These are phyloP conservation scores for Aspergillus luchuensis DNA, from an alignment of 2,329 filamentous ascomycete genomes.

Conservation along the genomic window DNA sequence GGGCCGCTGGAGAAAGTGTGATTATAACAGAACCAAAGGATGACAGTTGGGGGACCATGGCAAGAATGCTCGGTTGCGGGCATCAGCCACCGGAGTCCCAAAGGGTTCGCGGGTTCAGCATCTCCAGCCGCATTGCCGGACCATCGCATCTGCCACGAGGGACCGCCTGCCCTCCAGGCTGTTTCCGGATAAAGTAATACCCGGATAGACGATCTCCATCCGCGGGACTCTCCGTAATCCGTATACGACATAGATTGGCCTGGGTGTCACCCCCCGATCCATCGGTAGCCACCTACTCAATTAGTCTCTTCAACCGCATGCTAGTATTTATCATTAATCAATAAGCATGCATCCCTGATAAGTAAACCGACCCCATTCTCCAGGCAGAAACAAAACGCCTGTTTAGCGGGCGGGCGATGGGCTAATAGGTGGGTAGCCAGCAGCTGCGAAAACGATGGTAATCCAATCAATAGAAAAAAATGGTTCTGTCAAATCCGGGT, in stretches of 20 bases:
- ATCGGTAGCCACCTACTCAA: neutral
- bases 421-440: neutral
- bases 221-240: neutral
- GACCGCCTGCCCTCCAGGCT: neutral
- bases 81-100: constrained; percentile 1
- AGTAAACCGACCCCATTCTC: neutral
- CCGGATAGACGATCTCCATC: neutral
- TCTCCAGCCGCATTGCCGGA: neutral
- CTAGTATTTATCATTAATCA: neutral
- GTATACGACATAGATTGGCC: neutral
- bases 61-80: neutral
- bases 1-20: neutral
- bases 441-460: neutral
- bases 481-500: neutral
- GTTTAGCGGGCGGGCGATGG: neutral
- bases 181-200: neutral
- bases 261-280: neutral
- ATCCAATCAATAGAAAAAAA: neutral
- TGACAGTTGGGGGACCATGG: neutral
- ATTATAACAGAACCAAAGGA: constrained; percentile 1
- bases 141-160: neutral
- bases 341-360: neutral
- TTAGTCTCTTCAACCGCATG: neutral
- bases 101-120: neutral
- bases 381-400: constrained; percentile 2